Conservation (phyloP, 108 stramenopile species). For the Discostella stelligeroides region DNA sequence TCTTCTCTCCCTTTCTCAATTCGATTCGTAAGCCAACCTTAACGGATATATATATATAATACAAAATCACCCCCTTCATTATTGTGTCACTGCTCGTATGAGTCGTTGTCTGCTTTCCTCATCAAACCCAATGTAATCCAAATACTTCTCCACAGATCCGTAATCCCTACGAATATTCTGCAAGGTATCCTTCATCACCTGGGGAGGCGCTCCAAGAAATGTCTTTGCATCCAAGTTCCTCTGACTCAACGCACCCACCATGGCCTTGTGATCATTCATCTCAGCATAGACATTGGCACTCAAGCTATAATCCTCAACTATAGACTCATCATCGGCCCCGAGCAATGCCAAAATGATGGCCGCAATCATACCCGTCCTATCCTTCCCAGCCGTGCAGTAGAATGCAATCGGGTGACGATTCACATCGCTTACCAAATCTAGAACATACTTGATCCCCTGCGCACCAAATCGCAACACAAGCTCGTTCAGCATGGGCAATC, state of each 20-base stretch:
- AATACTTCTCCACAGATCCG: slow-evolving; percentile 86
- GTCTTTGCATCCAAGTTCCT: slow-evolving; percentile 85
- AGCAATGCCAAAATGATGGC: slow-evolving; percentile 78
- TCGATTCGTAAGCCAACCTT: neutral
- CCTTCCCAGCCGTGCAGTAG: slow-evolving; percentile 95
- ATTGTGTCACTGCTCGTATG: slow-evolving; percentile 59
- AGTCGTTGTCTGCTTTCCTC: slow-evolving; percentile 75
- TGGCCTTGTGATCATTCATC: slow-evolving; percentile 92
- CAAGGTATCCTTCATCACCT: slow-evolving; percentile 87
- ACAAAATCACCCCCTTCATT: slow-evolving; percentile 8
- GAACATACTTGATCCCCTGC: slow-evolving; percentile 83
- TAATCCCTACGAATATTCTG: slow-evolving; percentile 69
- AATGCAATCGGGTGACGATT: slow-evolving; percentile 88
- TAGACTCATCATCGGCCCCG: slow-evolving; percentile 73
- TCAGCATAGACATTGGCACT: slow-evolving; percentile 92
- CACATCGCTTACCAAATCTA: slow-evolving; percentile 75
- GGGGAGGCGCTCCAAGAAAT: slow-evolving; percentile 87
- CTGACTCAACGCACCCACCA: slow-evolving; percentile 92
- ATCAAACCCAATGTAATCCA: slow-evolving; percentile 88
- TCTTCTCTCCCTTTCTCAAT: neutral
- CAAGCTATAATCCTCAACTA: slow-evolving; percentile 89
- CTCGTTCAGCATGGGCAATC: slow-evolving; percentile 89
- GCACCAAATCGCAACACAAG: slow-evolving; percentile 80
- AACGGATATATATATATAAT: too few relatives aligned
- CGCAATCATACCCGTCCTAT: slow-evolving; percentile 88